Conservation (phyloP, 768 basidiomycete genomes). For the Trametes punicea region DNA sequence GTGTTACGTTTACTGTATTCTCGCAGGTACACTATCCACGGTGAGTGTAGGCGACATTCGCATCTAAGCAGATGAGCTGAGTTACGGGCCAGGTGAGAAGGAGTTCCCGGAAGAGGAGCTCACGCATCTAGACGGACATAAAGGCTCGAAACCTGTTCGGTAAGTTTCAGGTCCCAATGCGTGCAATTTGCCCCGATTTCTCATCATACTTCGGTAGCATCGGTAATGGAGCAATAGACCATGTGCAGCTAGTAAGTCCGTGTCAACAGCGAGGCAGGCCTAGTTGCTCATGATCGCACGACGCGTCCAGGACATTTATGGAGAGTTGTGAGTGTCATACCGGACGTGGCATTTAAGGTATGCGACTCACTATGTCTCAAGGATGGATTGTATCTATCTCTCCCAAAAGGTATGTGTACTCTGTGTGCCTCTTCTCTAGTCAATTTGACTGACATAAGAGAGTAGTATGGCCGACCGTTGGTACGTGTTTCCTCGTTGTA, state of each 20-base stretch:
- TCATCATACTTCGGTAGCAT: constrained; percentile 42
- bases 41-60: constrained; percentile 32
- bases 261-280: no score
- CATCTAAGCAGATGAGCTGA: no score
- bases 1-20: background rate
- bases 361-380: constrained; percentile 25
- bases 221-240: constrained; percentile 95
- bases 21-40: constrained; percentile 81
- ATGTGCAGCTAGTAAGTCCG: constrained; percentile 72
- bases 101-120: constrained; percentile 80
- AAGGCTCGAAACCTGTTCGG: constrained; percentile 81
- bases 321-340: constrained; percentile 66
- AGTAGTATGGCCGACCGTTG: constrained; percentile 71
- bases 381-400: constrained; percentile 96
- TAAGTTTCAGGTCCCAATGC: constrained; percentile 14
- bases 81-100: constrained; percentile 64
- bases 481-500: constrained; percentile 37
- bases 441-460: background rate
- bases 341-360: background rate
- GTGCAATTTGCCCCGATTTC: background rate
- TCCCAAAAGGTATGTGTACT: constrained; percentile 74
- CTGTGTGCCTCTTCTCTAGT: background rate
- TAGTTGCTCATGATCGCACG: background rate
- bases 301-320: constrained; percentile 81
- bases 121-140: constrained; percentile 83